Evolutionary conservation across 2,329 filamentous ascomycete species (phyloP), one percentile per base, ranked within the genome.

Genomic region (Phialemonium atrogriseum): DNA sequence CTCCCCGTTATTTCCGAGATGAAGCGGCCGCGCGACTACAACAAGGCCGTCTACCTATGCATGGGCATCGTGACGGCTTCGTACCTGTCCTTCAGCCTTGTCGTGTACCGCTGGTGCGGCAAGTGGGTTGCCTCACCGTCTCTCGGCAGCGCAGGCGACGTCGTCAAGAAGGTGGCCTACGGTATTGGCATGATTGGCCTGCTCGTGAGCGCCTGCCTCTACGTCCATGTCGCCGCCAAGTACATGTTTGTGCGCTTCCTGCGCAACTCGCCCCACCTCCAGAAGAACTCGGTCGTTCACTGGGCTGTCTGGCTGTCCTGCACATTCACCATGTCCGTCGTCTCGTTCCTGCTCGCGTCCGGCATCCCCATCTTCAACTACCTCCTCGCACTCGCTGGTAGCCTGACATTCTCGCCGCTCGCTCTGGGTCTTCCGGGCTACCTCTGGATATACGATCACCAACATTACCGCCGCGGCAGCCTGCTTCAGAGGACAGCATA

Each of bases 1-100:
- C 54, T 80, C 2, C 73, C 74, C 5, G 71, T 81, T 18, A 79
- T 80, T 32, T 70, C 68, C 0, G 77, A 80, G 54, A 80, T 80
- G 74, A 60, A 58, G 25, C 60, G 64, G 16, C 74, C 75, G 0
- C 59, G 58, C n/a, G 70, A 77, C 39, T 80, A 71, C 49, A 64
- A 63, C 37, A 77, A 77, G 48, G 66, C 75, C 1, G 58, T 80
- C 1, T 76, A 66, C 44, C 51, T 67, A 10, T 74, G 69, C 50
- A 76, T 77, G 72, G 57, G 51, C 11, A 51, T 79, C 76, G 5
- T 40, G 12, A 69, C 66, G 1, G 60, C 64, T 0, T 66, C 67
- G 0, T 80, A 80, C 44, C 57, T 77, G 9, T 62, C 65, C 19
- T 75, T 78, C 46, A 65, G 63, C 24, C 56, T 79, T 11, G 70